Evolutionary conservation across 2,329 filamentous ascomycete genomes (phyloP).

Genomic region (Shiraia bambusicola): DNA sequence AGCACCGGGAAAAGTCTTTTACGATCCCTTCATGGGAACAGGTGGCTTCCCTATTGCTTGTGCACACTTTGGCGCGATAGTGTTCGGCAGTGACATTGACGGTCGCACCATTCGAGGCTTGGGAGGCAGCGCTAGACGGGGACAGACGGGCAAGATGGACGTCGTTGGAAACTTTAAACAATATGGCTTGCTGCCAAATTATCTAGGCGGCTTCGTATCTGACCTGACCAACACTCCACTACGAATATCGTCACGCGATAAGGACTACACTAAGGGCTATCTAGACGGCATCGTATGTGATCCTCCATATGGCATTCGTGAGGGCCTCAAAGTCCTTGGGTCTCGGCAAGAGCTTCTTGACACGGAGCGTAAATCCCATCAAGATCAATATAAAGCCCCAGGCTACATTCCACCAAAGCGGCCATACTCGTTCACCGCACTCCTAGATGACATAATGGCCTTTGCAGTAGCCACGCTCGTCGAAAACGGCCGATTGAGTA

Average conservation of each 20-base stretch:
- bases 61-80: constrained; percentile 82
- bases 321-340: constrained; percentile 86
- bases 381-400: constrained; percentile 26
- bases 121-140: constrained; percentile 46
- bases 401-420: constrained; percentile 84
- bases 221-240: constrained; percentile 89
- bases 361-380: constrained; percentile 26
- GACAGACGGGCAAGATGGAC: constrained; percentile 45
- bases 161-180: constrained; percentile 78
- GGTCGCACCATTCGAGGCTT: constrained; percentile 81
- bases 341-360: constrained; percentile 57
- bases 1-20: constrained; percentile 79
- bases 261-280: constrained; percentile 45
- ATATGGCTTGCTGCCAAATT: constrained; percentile 66
- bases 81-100: constrained; percentile 90
- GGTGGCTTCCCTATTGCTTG: constrained; percentile 90
- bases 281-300: constrained; percentile 94
- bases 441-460: constrained; percentile 84
- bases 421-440: constrained; percentile 86
- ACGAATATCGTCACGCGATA: constrained; percentile 16
- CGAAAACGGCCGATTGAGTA: constrained; percentile 75
- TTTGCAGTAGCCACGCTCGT: constrained; percentile 79
- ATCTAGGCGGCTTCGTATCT: constrained; percentile 78
- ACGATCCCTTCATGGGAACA: constrained; percentile 94
- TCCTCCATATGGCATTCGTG: constrained; percentile 91